Conservation (phyloP, 441 rosid species). For the Pelargonium fulgidum region DNA sequence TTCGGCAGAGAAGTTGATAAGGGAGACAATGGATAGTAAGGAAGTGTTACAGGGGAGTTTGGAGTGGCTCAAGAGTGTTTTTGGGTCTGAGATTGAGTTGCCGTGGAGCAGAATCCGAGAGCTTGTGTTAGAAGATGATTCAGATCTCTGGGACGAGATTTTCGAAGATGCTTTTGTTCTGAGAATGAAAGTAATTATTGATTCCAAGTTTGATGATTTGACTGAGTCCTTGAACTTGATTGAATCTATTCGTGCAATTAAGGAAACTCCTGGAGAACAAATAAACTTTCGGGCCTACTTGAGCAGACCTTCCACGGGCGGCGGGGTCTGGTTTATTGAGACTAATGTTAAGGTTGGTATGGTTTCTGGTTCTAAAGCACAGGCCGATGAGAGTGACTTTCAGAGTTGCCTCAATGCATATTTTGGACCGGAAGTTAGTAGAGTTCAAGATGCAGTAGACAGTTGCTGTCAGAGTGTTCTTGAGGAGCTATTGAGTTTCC, state of each 20-base stretch:
- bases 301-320: conserved; percentile 77
- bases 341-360: conserved; percentile 45
- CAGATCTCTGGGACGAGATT: conserved; percentile 94
- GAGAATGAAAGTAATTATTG: conserved; percentile 74
- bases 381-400: conserved; percentile 60
- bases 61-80: conserved; percentile 89
- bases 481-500: conserved; percentile 78
- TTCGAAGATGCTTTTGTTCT: conserved; percentile 86
- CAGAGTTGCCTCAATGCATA: conserved; percentile 74
- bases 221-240: conserved; percentile 45
- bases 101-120: conserved; percentile 95
- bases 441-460: conserved; percentile 80
- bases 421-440: conserved; percentile 85
- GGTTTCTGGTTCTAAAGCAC: conserved; percentile 38
- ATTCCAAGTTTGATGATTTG: conserved; percentile 61
- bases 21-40: conserved; percentile 82
- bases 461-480: conserved; percentile 58
- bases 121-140: conserved; percentile 79
- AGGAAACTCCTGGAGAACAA: conserved; percentile 41
- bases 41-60: conserved; percentile 77
- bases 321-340: conserved; percentile 94
- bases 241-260: conserved; percentile 43
- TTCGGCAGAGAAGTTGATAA: conserved; percentile 63
- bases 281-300: conserved; percentile 70
- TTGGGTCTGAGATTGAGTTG: conserved; percentile 88